These are phyloP conservation scores for Cadophora sp. DNA, from an alignment of 2,329 filamentous ascomycete species.

Conservation along the genomic window DNA sequence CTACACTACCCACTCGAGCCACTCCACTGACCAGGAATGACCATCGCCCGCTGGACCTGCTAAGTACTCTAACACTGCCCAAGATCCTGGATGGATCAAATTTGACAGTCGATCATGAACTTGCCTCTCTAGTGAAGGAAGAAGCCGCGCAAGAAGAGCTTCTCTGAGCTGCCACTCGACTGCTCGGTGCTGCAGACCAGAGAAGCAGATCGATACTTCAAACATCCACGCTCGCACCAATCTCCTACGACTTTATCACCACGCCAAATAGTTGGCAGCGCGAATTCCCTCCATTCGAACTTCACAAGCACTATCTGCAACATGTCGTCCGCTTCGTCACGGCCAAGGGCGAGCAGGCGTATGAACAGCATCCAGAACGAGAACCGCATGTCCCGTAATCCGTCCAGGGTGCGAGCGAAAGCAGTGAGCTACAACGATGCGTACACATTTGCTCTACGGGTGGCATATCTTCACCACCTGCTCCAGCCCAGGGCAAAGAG, in stretches of 20 bases:
- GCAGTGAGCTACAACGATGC: slow-evolving; percentile 76
- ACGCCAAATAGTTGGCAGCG: slow-evolving; percentile 7
- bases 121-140: slow-evolving; percentile 6
- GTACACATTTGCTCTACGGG: slow-evolving; percentile 88
- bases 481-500: slow-evolving; percentile 89
- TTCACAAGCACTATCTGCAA: slow-evolving; percentile 19
- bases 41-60: background rate
- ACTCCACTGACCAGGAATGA: slow-evolving; percentile 2
- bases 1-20: background rate
- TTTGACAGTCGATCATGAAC: slow-evolving; percentile 10
- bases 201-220: slow-evolving; percentile 10
- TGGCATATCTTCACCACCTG: slow-evolving; percentile 91
- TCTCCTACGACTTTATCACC: background rate
- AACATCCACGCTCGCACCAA: background rate
- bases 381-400: slow-evolving; percentile 40
- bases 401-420: slow-evolving; percentile 54
- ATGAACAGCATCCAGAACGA: slow-evolving; percentile 41
- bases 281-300: slow-evolving; percentile 8
- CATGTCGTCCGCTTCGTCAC: slow-evolving; percentile 43
- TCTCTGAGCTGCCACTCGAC: slow-evolving; percentile 10
- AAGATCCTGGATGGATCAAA: background rate
- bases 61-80: background rate
- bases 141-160: slow-evolving; percentile 13
- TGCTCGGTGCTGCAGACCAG: slow-evolving; percentile 17
- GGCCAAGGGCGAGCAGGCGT: slow-evolving; percentile 40